These are phyloP conservation scores for Olyra latifolia DNA, from an alignment of 176 grass and related monocot genomes.

Conservation along the genomic window DNA sequence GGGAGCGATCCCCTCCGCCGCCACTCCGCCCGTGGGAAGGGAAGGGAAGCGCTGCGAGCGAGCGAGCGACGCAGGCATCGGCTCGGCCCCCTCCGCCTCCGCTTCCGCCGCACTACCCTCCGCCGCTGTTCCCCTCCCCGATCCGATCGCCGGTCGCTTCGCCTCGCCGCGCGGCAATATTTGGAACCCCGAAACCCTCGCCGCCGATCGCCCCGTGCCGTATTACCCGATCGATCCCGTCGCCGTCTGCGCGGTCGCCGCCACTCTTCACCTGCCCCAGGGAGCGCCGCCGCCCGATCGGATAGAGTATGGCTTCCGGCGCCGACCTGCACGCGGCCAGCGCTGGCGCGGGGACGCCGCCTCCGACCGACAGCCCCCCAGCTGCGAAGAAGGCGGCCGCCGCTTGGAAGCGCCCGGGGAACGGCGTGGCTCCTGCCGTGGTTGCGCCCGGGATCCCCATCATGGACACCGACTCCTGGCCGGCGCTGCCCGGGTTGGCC, in stretches of 20 bases:
- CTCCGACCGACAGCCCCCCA: conserved; percentile 23
- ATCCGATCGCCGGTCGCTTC: conserved; percentile 41
- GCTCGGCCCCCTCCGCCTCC: neutral
- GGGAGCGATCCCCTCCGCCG: conserved; percentile 18
- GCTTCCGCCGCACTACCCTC: neutral
- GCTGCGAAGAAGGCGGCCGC: conserved; percentile 35
- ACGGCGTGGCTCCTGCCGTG: conserved; percentile 21
- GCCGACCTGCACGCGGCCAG: conserved; percentile 32
- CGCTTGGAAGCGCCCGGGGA: conserved; percentile 49
- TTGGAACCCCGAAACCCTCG: conserved; percentile 42
- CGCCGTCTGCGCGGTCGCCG: neutral
- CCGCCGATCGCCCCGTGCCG: conserved; percentile 42
- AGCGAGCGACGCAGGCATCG: conserved; percentile 39
- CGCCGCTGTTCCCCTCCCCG: conserved; percentile 14
- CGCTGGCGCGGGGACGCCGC: conserved; percentile 27
- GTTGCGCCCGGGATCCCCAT: conserved; percentile 49
- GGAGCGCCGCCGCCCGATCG: conserved; percentile 13
- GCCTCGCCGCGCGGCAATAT: conserved; percentile 38
- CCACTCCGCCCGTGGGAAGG: conserved; percentile 43
- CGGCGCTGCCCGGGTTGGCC: conserved; percentile 66
- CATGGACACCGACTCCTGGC: conserved; percentile 73
- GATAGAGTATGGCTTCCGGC: conserved; percentile 49
- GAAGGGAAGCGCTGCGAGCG: conserved; percentile 24
- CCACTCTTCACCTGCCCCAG: neutral
- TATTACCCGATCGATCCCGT: conserved; percentile 37